Evolutionary conservation across 2,329 filamentous ascomycete species (phyloP).

Genomic region (Sphaerostilbella broomeana): DNA sequence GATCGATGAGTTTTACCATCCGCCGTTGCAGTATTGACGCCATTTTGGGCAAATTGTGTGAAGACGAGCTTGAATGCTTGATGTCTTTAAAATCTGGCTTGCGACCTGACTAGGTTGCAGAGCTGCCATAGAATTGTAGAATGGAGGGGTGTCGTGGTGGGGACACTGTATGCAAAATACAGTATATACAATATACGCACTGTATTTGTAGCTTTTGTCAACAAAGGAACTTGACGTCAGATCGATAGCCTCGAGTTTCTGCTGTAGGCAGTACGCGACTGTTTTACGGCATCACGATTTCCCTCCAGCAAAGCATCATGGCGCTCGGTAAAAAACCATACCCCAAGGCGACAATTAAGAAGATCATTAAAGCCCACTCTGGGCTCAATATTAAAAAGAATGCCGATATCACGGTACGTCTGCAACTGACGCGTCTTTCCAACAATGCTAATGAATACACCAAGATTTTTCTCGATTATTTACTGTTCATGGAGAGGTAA

Average conservation of each 20-base stretch:
- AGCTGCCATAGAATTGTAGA: no score
- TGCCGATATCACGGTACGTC: slow-evolving; percentile 68
- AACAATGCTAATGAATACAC: slow-evolving; percentile 19
- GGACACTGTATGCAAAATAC: slow-evolving; percentile 8
- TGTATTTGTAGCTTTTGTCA: background rate
- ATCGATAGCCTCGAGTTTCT: background rate
- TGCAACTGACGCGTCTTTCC: background rate
- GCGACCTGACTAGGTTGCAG: no score
- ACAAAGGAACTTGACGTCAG: background rate
- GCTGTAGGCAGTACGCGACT: background rate
- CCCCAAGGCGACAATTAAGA: slow-evolving; percentile 76
- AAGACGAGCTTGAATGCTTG: slow-evolving; percentile 6
- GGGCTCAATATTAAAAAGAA: slow-evolving; percentile 76
- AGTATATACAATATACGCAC: slow-evolving; percentile 14
- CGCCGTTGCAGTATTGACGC: slow-evolving; percentile 49
- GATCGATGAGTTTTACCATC: no score
- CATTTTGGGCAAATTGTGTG: slow-evolving; percentile 24
- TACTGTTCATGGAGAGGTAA: slow-evolving; percentile 70
- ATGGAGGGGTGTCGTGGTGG: slow-evolving; percentile 9
- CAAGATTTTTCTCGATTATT: slow-evolving; percentile 79
- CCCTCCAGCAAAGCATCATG: slow-evolving; percentile 19
- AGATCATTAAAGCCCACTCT: slow-evolving; percentile 84
- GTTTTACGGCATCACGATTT: slow-evolving; percentile 3
- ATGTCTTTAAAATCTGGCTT: background rate
- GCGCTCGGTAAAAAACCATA: slow-evolving; percentile 63